A percentile compares a stretch with the other conserved stretches of the same genome.
phyloP scores from a whole-genome alignment of 2,329 filamentous ascomycete species.

The Didymella sp. region DNA sequence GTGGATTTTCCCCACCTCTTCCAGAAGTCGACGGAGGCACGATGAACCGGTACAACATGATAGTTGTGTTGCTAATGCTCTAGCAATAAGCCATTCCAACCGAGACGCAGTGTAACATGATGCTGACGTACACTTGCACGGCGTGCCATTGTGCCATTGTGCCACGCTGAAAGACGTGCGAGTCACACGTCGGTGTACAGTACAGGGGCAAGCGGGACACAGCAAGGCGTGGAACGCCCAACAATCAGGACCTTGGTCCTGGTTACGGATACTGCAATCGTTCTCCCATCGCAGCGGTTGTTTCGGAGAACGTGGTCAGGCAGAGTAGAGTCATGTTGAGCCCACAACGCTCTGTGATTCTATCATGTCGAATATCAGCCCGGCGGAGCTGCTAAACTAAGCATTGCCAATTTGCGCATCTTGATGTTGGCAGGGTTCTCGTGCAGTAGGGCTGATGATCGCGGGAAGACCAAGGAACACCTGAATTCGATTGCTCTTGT shows the following conservation, averaged over 20 bases:
- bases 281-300: constrained; percentile 2
- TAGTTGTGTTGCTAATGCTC: constrained; percentile 7
- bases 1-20: constrained; percentile 6
- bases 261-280: not conserved
- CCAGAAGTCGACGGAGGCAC: constrained; percentile 4
- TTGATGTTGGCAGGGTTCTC: constrained; percentile 15
- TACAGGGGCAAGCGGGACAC: constrained; percentile 11
- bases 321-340: constrained; percentile 10
- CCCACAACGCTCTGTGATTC: not conserved
- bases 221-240: constrained; percentile 3
- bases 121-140: constrained; percentile 10
- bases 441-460: constrained; percentile 20
- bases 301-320: constrained; percentile 8
- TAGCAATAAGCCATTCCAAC: constrained; percentile 5
- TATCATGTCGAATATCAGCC: not conserved
- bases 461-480: constrained; percentile 9
- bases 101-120: constrained; percentile 7
- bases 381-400: constrained; percentile 1
- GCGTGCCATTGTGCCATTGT: not conserved
- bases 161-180: constrained; percentile 11
- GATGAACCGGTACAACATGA: not conserved
- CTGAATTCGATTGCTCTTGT: not conserved
- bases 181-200: constrained; percentile 3
- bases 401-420: constrained; percentile 17
- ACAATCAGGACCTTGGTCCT: not conserved